Evolutionary conservation across 2,329 filamentous ascomycete genomes (phyloP).

Genomic region (Tolypocladium inflatum): DNA sequence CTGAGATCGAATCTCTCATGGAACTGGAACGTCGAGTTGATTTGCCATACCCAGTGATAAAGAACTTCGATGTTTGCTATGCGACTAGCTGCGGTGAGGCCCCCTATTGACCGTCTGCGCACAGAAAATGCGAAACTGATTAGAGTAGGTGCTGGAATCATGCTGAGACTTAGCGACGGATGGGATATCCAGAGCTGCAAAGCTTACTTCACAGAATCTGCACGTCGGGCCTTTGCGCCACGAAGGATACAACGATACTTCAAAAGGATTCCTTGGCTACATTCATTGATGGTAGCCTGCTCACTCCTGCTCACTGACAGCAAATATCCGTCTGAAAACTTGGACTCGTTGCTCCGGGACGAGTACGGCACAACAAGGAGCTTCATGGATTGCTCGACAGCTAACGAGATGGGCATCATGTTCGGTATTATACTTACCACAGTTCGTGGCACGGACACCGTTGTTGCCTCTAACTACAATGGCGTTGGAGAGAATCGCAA

Average conservation of each 20-base stretch:
- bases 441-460: constrained; percentile 4
- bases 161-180: not conserved
- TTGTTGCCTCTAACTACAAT: constrained; percentile 9
- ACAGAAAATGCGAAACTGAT: not conserved
- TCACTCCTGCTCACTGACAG: not conserved
- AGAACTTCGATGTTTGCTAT: not conserved
- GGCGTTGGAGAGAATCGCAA: constrained; percentile 1
- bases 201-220: not conserved
- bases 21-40: not conserved
- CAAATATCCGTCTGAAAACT: not conserved
- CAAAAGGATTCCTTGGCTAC: not conserved
- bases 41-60: not conserved
- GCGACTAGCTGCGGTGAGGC: not conserved
- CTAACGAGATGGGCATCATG: constrained; percentile 5
- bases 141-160: not conserved
- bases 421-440: constrained; percentile 8
- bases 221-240: not conserved
- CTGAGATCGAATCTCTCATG: not conserved
- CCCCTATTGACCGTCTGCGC: not conserved
- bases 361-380: not conserved
- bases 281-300: not conserved
- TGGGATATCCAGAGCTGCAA: not conserved
- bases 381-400: constrained; percentile 1
- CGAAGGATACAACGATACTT: not conserved
- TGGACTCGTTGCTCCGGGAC: not conserved